Conservation (phyloP, 176 grass and related monocot species). For the barley (Hordeum vulgare) region DNA sequence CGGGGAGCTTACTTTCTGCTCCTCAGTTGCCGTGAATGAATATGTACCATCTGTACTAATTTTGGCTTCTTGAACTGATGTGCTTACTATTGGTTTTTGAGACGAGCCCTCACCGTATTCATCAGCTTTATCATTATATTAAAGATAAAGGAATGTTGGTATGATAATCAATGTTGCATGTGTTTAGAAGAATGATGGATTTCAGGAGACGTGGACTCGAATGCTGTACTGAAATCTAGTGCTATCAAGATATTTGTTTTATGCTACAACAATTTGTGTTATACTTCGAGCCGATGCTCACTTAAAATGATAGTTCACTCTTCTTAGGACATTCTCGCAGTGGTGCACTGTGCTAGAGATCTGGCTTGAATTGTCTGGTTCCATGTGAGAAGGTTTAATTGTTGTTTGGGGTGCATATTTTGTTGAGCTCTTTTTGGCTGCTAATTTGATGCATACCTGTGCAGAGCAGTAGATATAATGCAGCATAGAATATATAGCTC, state of each 20-base stretch:
- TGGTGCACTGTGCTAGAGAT: not conserved
- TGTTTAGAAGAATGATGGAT: not conserved
- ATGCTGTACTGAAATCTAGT: not conserved
- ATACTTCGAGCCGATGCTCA: not conserved
- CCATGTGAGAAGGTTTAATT: not conserved
- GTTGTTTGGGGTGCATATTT: not conserved
- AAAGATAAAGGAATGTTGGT: not conserved
- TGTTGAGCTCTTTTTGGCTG: not conserved
- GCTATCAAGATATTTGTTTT: not conserved
- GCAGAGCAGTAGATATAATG: not conserved
- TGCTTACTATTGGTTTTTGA: not conserved
- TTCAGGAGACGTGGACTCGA: not conserved
- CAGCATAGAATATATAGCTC: not conserved
- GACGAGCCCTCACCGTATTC: not conserved
- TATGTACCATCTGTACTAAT: not conserved
- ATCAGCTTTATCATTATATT: not conserved
- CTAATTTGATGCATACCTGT: not conserved
- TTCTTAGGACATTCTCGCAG: not conserved
- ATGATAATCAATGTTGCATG: not conserved
- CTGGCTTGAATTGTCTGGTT: not conserved
- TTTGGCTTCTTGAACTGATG: not conserved
- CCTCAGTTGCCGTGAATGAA: not conserved
- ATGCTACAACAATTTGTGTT: not conserved
- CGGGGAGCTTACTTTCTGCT: not conserved
- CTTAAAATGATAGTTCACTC: not conserved